Conservation (phyloP, 2,329 filamentous ascomycete species). For the Hypoxylon sp. region DNA sequence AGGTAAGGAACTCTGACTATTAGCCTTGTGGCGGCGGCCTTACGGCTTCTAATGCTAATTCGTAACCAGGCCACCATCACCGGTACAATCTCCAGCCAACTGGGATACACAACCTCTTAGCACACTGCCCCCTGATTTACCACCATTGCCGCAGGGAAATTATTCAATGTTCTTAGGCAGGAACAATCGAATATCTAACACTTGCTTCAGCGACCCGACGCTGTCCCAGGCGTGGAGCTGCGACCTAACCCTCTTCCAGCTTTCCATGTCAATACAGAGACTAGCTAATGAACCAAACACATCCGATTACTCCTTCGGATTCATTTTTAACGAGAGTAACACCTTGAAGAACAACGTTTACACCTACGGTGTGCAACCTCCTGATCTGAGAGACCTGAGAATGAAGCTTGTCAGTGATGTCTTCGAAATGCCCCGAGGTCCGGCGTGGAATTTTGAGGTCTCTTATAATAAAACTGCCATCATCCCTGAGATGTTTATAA, state of each 20-base stretch:
- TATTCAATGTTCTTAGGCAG: conserved; percentile 68
- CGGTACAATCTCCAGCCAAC: conserved; percentile 54
- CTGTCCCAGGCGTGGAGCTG: conserved; percentile 76
- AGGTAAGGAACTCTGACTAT: conserved; percentile 36
- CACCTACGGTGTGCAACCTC: conserved; percentile 69
- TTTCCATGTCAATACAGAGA: conserved; percentile 60
- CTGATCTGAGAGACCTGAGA: conserved; percentile 58
- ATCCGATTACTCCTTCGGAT: conserved; percentile 59
- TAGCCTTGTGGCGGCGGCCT: neutral
- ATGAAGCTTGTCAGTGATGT: conserved; percentile 68
- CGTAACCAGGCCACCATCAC: conserved; percentile 38
- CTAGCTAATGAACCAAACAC: conserved; percentile 50
- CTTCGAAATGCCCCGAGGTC: conserved; percentile 63
- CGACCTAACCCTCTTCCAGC: conserved; percentile 64
- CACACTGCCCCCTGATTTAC: conserved; percentile 65
- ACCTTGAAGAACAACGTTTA: conserved; percentile 58
- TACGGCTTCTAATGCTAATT: conserved; percentile 32
- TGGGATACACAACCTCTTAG: conserved; percentile 67
- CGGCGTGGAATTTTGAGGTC: conserved; percentile 69
- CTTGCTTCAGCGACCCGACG: conserved; percentile 70
- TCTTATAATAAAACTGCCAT: conserved; percentile 71
- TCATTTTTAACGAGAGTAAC: conserved; percentile 58
- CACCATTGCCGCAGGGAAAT: conserved; percentile 67
- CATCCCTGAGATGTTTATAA: conserved; percentile 61
- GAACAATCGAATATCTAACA: conserved; percentile 64